Evolutionary conservation across 1,284 basidiomycete genomes (phyloP).

Genomic region (Ceratobasidium papillatum): DNA sequence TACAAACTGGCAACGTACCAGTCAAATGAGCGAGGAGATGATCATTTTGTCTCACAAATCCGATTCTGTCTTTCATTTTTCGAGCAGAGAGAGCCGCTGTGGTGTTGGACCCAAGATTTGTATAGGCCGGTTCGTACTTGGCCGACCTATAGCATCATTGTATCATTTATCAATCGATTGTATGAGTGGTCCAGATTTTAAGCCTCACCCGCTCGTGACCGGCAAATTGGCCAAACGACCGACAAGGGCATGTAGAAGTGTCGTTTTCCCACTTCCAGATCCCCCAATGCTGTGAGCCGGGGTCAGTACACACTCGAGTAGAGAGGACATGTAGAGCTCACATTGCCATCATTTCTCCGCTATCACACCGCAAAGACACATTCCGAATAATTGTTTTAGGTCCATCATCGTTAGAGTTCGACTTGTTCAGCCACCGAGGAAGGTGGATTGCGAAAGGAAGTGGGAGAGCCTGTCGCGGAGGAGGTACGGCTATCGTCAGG

Average conservation of each 20-base stretch:
- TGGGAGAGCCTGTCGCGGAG: slow-evolving; percentile 35
- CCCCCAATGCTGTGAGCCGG: slow-evolving; percentile 49
- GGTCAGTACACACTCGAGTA: neutral
- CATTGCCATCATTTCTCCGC: slow-evolving; percentile 55
- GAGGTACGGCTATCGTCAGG: slow-evolving; percentile 53
- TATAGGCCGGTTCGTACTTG: neutral
- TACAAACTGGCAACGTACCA: slow-evolving; percentile 47
- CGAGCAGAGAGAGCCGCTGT: slow-evolving; percentile 43
- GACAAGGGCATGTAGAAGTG: slow-evolving; percentile 55
- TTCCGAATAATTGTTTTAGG: slow-evolving; percentile 52
- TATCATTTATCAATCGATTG: too few species aligned
- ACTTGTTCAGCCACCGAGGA: slow-evolving; percentile 22
- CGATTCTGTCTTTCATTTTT: slow-evolving; percentile 52
- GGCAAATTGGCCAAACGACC: slow-evolving; percentile 52
- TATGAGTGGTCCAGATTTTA: too few species aligned
- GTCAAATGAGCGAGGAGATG: slow-evolving; percentile 54
- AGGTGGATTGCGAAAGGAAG: slow-evolving; percentile 29
- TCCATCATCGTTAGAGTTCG: slow-evolving; percentile 14
- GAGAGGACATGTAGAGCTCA: slow-evolving; percentile 45
- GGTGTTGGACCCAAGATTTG: neutral
- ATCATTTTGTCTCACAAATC: slow-evolving; percentile 53
- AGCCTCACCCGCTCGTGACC: slow-evolving; percentile 50
- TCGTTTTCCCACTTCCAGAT: slow-evolving; percentile 55
- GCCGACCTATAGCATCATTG: neutral
- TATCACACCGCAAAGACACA: slow-evolving; percentile 51